Conservation (phyloP, 1,284 basidiomycete species). For the Quambalaria eucalypti region DNA sequence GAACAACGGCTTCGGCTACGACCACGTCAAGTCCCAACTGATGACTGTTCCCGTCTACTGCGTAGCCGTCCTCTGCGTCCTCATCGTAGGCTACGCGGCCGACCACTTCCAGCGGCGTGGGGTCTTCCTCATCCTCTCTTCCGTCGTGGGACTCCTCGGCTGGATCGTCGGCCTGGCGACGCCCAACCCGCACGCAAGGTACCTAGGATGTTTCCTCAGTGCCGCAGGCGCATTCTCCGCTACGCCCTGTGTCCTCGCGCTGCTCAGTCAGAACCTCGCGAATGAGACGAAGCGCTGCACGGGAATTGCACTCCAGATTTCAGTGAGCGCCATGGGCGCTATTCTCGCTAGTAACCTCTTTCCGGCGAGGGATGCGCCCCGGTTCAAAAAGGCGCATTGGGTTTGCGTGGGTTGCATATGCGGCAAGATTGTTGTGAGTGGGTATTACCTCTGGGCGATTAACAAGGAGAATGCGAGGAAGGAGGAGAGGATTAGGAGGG, state of each 20-base stretch:
- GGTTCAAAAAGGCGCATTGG: constrained; percentile 27
- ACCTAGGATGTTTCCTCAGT: constrained; percentile 31
- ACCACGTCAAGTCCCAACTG: constrained; percentile 28
- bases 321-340: constrained; percentile 28
- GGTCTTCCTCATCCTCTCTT: constrained; percentile 23
- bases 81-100: constrained; percentile 26
- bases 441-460: too few relatives aligned
- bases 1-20: constrained; percentile 28
- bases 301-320: constrained; percentile 29
- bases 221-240: constrained; percentile 28
- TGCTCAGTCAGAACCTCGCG: constrained; percentile 23
- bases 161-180: constrained; percentile 20
- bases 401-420: constrained; percentile 11
- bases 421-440: too few relatives aligned
- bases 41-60: constrained; percentile 51
- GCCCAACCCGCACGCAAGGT: constrained; percentile 21
- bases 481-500: background rate
- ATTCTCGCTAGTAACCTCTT: constrained; percentile 33
- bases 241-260: constrained; percentile 27
- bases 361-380: constrained; percentile 21
- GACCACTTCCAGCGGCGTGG: constrained; percentile 22
- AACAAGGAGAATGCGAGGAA: background rate
- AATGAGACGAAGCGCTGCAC: constrained; percentile 31
- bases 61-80: constrained; percentile 46
- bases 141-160: constrained; percentile 23